Percentiles rank a stretch among this genome's conserved stretches.
Conservation (phyloP, 2,329 filamentous ascomycete genomes). For the Xylariales sp. region DNA sequence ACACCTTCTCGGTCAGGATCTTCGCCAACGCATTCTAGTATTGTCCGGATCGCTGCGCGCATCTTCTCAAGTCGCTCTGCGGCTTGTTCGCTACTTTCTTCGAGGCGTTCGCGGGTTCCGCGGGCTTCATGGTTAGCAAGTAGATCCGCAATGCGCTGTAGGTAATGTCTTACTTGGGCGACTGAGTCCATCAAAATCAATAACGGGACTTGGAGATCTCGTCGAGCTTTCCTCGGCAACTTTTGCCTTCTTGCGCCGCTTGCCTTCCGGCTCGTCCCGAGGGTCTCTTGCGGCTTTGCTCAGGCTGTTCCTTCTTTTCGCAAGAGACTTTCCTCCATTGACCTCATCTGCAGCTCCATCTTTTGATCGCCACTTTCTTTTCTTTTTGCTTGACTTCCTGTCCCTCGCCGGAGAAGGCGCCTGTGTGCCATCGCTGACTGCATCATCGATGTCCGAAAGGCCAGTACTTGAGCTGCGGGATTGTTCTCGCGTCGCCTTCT, state of each 20-base stretch:
- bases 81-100: conserved; percentile 50
- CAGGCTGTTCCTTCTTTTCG: conserved; percentile 47
- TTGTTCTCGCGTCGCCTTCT: conserved; percentile 12
- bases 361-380: conserved; percentile 20
- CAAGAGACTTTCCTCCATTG: conserved; percentile 23
- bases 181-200: conserved; percentile 59
- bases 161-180: conserved; percentile 43
- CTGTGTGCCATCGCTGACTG: conserved; percentile 19
- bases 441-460: conserved; percentile 27
- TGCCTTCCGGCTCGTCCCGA: conserved; percentile 44
- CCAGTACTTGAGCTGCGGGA: conserved; percentile 17
- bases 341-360: conserved; percentile 27
- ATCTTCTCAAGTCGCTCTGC: conserved; percentile 52
- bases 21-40: conserved; percentile 66
- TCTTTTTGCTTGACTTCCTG: conserved; percentile 28
- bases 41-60: conserved; percentile 57
- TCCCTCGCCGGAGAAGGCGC: conserved; percentile 18
- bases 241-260: conserved; percentile 28
- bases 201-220: conserved; percentile 50
- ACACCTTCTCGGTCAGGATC: conserved; percentile 62
- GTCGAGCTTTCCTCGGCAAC: conserved; percentile 26
- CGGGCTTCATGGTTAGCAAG: conserved; percentile 36
- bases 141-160: neutral
- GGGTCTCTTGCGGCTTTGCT: conserved; percentile 60
- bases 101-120: conserved; percentile 60